Evolutionary conservation across 2,329 filamentous ascomycete genomes (phyloP), one percentile per base, ranked within the genome.

Genomic region (Rhynchosporium agropyri): DNA sequence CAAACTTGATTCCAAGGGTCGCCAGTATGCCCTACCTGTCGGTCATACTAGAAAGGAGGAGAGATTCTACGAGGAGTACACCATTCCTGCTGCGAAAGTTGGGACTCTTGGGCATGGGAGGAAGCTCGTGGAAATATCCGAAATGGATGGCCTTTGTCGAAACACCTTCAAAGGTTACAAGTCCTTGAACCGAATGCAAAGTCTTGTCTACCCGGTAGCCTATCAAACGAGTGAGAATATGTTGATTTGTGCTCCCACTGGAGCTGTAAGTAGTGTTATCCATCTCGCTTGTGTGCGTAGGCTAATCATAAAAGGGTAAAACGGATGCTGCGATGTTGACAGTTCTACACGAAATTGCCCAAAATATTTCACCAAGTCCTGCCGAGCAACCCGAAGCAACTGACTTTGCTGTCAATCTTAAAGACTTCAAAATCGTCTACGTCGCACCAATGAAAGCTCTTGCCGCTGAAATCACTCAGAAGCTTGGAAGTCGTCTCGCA

Each of bases 381-480:
- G 81, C 89, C 9, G 91, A 96, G 62, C 81, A 91, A 46, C 85
- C 85, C 0, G 79, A 86, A 60, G 87, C 89, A 0, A 87, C 83
- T 0, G 90, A 97, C 45, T 97, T 97, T 73, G 84, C 84, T 1
- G 90, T 97, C n/a, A 83, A 89, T 63, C 79, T 86, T 0, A 90
- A 96, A 58, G 91, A 96, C 70, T 97, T 98, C 83, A 98, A 99
- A 77, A 94, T 99, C 70, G 92, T 99, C 62, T 99, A 99, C 71
- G 95, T 99, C 46, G 95, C 96, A 0, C 96, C 95, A 0, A 99
- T 99, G 96, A 99, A 99, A 77, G 96, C 95, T 0, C 81, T 99
- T 20, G 96, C 96, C 4, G 95, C 96, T 7, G 95, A 99, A 77
- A 90, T 99, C 46, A 98, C 95, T 0, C 91, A 93, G 42, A 99